These are phyloP conservation scores for Singerocomus inundabilis DNA, from an alignment of 1,284 basidiomycete genomes.

Conservation along the genomic window DNA sequence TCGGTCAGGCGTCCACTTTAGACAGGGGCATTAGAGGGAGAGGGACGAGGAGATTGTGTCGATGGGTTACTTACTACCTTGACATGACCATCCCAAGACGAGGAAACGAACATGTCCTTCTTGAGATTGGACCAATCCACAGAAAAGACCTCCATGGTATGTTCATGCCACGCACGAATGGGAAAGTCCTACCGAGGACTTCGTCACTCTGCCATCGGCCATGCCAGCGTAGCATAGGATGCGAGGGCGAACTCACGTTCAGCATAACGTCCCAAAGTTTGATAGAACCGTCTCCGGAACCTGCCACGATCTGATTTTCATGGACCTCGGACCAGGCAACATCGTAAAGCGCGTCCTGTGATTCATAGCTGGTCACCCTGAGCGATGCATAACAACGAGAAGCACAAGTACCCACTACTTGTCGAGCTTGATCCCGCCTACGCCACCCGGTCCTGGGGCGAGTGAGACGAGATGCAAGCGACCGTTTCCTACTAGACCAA, in stretches of 20 bases:
- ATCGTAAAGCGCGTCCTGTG: conserved; percentile 92
- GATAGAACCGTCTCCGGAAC: conserved; percentile 89
- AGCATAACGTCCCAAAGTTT: conserved; percentile 90
- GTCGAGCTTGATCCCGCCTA: conserved; percentile 52
- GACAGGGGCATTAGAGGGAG: not conserved
- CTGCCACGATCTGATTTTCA: conserved; percentile 91
- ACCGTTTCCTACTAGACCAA: conserved; percentile 94
- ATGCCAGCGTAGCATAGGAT: not conserved
- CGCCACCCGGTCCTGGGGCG: conserved; percentile 45
- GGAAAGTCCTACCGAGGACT: conserved; percentile 71
- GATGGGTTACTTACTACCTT: conserved; percentile 66
- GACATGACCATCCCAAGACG: conserved; percentile 90
- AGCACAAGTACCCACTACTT: conserved; percentile 54
- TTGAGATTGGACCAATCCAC: conserved; percentile 96
- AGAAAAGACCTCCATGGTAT: conserved; percentile 90
- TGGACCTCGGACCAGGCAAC: conserved; percentile 91
- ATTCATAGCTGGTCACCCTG: conserved; percentile 70
- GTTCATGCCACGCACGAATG: conserved; percentile 91
- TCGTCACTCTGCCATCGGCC: conserved; percentile 24
- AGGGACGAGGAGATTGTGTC: not conserved
- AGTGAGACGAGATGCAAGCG: conserved; percentile 71
- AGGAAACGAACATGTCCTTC: conserved; percentile 87
- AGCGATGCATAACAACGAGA: conserved; percentile 20
- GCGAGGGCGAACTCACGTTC: conserved; percentile 58
- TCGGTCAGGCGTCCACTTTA: conserved; percentile 86